Conservation (phyloP, 2,329 filamentous ascomycete species). For the Venturia aucupariae region DNA sequence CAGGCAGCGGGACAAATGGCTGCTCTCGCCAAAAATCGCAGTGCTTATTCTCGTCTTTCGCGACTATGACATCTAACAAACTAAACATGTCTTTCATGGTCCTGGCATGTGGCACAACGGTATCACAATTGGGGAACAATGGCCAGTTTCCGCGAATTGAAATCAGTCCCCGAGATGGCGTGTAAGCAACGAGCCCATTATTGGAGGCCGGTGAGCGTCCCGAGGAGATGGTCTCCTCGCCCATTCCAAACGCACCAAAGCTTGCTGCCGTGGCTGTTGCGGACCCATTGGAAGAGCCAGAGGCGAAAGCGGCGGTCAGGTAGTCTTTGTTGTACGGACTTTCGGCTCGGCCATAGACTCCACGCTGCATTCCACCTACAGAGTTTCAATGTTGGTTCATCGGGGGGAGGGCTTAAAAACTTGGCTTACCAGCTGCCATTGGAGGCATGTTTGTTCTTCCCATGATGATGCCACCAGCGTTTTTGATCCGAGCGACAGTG, state of each 20-base stretch:
- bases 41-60: conserved; percentile 27
- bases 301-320: conserved; percentile 42
- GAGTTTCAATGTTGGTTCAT: background rate
- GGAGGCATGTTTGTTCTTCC: conserved; percentile 49
- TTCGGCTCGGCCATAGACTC: conserved; percentile 44
- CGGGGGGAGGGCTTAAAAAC: background rate
- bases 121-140: conserved; percentile 44
- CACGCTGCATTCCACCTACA: conserved; percentile 43
- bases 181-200: conserved; percentile 44
- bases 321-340: conserved; percentile 44
- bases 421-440: conserved; percentile 35
- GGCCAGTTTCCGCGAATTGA: conserved; percentile 44
- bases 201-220: conserved; percentile 47
- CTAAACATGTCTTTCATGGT: conserved; percentile 21
- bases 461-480: conserved; percentile 39
- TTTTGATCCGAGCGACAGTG: conserved; percentile 35
- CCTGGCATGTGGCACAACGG: conserved; percentile 22
- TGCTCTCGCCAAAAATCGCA: conserved; percentile 48
- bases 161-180: conserved; percentile 42
- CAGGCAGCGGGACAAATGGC: conserved; percentile 32
- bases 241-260: conserved; percentile 44
- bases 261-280: conserved; percentile 40
- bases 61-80: conserved; percentile 38
- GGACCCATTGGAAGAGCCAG: conserved; percentile 47
- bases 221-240: conserved; percentile 44